Conservation (phyloP, 805 yeast genomes). For the Nakazawaea molendinolei region DNA sequence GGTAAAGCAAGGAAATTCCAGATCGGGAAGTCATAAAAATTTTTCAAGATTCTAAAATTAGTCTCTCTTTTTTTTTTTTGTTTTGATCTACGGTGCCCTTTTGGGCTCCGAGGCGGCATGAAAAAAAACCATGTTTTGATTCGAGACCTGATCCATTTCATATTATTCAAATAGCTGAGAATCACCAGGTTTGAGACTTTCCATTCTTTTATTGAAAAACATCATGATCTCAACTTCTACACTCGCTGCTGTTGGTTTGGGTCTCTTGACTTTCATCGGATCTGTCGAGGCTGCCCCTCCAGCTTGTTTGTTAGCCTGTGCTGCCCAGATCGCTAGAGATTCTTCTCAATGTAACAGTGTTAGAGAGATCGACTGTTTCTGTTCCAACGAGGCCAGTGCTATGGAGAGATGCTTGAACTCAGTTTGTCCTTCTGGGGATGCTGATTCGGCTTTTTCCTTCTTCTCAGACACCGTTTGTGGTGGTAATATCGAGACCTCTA, state of each 20-base stretch:
- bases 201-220: too few species aligned
- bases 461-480: slow-evolving; percentile 48
- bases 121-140: too few species aligned
- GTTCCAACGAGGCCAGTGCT: slow-evolving; percentile 46
- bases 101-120: too few species aligned
- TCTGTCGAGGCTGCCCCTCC: slow-evolving; percentile 55
- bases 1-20: too few species aligned
- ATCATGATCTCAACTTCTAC: too few species aligned
- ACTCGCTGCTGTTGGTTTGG: slow-evolving; percentile 18
- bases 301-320: slow-evolving; percentile 88
- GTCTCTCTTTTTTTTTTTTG: too few species aligned
- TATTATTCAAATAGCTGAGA: too few species aligned
- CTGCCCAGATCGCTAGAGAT: slow-evolving; percentile 68
- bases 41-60: too few species aligned
- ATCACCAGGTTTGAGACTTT: too few species aligned
- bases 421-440: slow-evolving; percentile 61
- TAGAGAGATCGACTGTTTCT: slow-evolving; percentile 63
- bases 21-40: too few species aligned
- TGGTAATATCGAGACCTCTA: slow-evolving; percentile 24
- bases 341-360: slow-evolving; percentile 48
- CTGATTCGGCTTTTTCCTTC: slow-evolving; percentile 51
- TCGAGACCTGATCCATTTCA: too few species aligned
- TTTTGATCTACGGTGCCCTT: too few species aligned
- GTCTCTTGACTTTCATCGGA: slow-evolving; percentile 32
- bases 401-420: slow-evolving; percentile 57